Conservation (phyloP, 1,284 basidiomycete species). For the Cerioporus squamosus region DNA sequence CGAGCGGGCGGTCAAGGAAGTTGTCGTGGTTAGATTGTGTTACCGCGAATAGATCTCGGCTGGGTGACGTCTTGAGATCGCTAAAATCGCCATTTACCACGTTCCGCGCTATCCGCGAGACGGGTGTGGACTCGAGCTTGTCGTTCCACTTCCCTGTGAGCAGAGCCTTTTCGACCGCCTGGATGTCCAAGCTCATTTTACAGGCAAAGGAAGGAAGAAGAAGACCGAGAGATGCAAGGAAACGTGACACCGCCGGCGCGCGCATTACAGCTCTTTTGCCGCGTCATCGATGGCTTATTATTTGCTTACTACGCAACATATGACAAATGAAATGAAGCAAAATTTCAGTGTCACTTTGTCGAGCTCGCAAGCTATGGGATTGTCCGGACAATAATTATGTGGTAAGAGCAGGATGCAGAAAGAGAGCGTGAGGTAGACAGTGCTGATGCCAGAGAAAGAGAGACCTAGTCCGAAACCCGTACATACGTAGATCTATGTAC, state of each 20-base stretch:
- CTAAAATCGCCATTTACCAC: conserved; percentile 44
- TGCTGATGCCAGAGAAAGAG: background rate
- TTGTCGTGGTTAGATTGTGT: conserved; percentile 28
- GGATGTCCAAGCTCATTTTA: conserved; percentile 40
- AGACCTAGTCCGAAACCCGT: conserved; percentile 3
- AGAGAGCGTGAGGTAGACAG: background rate
- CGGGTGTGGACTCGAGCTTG: conserved; percentile 40
- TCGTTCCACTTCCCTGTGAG: conserved; percentile 59
- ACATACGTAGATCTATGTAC: conserved; percentile 13
- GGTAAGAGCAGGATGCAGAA: background rate
- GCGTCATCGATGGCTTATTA: conserved; percentile 17
- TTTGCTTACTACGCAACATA: conserved; percentile 10
- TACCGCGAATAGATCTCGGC: conserved; percentile 49
- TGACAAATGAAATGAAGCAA: conserved; percentile 8
- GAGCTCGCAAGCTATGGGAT: too few relatives aligned
- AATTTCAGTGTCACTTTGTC: too few relatives aligned
- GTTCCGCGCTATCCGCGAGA: conserved; percentile 34
- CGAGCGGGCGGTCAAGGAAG: conserved; percentile 40
- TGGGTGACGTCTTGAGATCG: conserved; percentile 54
- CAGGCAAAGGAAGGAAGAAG: background rate
- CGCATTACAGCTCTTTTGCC: too few relatives aligned
- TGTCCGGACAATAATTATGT: background rate
- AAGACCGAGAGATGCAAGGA: conserved; percentile 1
- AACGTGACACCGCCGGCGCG: background rate
- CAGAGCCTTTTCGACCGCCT: conserved; percentile 52